phyloP scores from a whole-genome alignment of 331 rosid genomes.

The Spiraea crenata region DNA sequence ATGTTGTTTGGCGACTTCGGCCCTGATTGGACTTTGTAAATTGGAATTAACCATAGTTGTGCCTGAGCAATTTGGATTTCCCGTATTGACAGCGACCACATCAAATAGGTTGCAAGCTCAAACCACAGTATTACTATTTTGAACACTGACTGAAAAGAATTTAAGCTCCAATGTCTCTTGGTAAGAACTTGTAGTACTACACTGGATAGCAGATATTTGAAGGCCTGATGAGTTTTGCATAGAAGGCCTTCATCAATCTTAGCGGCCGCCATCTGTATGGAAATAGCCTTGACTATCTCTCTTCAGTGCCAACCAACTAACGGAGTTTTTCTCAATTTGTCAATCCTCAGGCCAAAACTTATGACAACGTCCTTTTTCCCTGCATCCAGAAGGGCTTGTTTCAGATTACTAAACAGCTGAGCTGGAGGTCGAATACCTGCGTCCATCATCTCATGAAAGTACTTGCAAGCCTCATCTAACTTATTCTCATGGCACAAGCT shows the following conservation, averaged over 20 bases:
- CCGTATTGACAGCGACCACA: too few relatives aligned
- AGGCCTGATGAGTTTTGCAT: neutral
- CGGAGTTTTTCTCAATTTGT: conserved; percentile 59
- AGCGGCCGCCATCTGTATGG: neutral
- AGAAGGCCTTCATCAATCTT: neutral
- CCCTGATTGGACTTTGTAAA: too few relatives aligned
- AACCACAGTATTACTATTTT: neutral
- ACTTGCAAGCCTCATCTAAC: conserved; percentile 68
- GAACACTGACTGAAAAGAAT: neutral
- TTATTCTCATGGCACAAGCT: conserved; percentile 57
- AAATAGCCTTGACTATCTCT: neutral
- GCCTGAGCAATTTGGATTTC: too few relatives aligned
- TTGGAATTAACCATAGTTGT: too few relatives aligned
- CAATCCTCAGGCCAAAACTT: conserved; percentile 43
- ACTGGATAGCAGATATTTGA: neutral
- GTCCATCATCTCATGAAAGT: conserved; percentile 77
- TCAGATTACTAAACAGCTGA: conserved; percentile 54
- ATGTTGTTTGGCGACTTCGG: too few relatives aligned
- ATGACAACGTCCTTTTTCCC: conserved; percentile 47
- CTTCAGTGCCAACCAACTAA: conserved; percentile 22
- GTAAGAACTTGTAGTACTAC: neutral
- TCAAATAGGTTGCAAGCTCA: neutral
- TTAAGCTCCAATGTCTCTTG: neutral
- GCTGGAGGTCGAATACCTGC: conserved; percentile 78
- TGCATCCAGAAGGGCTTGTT: conserved; percentile 48